Evolutionary conservation across 768 basidiomycete species (phyloP).

Genomic region (Sistotremastrum suecicum): DNA sequence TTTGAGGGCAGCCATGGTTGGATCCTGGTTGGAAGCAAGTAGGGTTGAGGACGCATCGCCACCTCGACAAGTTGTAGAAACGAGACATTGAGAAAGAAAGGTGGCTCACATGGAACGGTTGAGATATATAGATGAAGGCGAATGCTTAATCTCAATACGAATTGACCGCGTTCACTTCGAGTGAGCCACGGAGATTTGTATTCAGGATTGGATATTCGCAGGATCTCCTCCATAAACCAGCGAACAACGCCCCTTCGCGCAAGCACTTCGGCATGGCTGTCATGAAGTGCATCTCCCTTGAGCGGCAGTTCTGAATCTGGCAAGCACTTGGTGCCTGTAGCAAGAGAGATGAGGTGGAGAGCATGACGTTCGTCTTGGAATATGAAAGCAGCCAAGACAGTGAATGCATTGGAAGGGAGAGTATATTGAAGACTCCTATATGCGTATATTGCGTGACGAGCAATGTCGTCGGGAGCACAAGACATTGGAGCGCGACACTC

Average conservation of each 20-base stretch:
- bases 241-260: constrained; percentile 64
- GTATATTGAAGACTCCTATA: no score
- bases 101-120: constrained; percentile 41
- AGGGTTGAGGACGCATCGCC: constrained; percentile 81
- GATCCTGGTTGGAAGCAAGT: constrained; percentile 62
- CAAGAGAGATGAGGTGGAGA: constrained; percentile 40
- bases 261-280: constrained; percentile 87
- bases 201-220: constrained; percentile 15
- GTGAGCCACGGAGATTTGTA: constrained; percentile 38
- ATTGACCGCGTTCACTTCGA: constrained; percentile 23
- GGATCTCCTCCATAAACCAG: constrained; percentile 69
- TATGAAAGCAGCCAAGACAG: no score
- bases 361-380: no score
- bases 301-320: constrained; percentile 46
- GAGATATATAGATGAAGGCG: constrained; percentile 64
- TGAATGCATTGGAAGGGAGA: no score
- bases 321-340: constrained; percentile 78
- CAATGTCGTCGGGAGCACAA: no score
- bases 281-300: constrained; percentile 71
- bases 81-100: constrained; percentile 7
- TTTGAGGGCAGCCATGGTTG: constrained; percentile 58
- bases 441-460: no score
- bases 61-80: constrained; percentile 29
- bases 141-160: constrained; percentile 31
- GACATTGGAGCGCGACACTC: no score